A percentile compares a stretch with the other conserved stretches of the same genome.
These are phyloP conservation scores for Chlorella sp. DNA, from an alignment of 139 green algal species.

Conservation along the genomic window DNA sequence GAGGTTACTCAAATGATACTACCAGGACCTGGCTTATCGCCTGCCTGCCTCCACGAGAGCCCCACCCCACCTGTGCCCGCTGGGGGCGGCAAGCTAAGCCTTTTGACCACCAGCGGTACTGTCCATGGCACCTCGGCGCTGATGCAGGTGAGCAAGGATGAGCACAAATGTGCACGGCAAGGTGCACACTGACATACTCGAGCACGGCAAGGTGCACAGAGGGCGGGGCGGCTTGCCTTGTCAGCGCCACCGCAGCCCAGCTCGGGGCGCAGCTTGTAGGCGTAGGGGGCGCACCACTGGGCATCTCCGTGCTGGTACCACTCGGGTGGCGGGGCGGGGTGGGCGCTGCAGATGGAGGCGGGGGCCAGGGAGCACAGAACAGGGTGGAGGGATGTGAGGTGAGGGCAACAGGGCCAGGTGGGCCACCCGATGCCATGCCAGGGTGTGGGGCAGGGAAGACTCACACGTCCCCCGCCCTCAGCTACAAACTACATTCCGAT, in stretches of 20 bases:
- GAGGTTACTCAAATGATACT: no score
- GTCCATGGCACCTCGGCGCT: no score
- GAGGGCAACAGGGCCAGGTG: no score
- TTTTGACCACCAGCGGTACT: no score
- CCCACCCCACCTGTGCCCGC: background rate
- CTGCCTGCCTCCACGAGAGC: no score
- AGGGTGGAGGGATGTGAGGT: background rate
- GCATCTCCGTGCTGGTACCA: conserved; percentile 20
- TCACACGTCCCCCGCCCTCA: no score
- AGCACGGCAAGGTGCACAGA: background rate
- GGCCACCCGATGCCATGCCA: no score
- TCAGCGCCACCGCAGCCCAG: conserved; percentile 69
- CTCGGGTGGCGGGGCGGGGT: conserved; percentile 39
- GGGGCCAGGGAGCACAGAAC: background rate
- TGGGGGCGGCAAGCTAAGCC: no score
- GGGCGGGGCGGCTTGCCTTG: conserved; percentile 26
- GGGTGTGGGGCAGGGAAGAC: no score
- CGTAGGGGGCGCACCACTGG: conserved; percentile 68
- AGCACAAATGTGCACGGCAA: no score
- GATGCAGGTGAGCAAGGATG: background rate
- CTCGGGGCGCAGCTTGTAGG: conserved; percentile 54
- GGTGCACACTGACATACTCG: background rate
- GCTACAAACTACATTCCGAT: no score
- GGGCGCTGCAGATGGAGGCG: conserved; percentile 20
- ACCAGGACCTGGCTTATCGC: no score